Base-by-base conservation (phyloP, 208 protist genomes). In the Trypanosoma scelopori region DNA sequence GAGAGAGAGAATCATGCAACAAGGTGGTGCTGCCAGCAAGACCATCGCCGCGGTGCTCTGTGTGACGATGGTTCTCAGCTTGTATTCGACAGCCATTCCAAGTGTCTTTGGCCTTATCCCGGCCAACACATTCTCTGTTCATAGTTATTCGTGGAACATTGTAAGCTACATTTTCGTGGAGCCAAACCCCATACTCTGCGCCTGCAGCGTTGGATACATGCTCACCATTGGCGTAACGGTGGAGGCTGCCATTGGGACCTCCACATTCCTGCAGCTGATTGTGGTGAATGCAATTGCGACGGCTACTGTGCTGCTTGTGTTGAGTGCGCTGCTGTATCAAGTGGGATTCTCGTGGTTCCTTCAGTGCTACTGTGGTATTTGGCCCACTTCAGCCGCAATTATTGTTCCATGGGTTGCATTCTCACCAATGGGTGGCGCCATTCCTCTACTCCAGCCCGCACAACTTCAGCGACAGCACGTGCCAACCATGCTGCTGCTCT, bases 361-460 rank as follows among this genome's bases (percentile, higher is more conserved):
- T 41, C 69, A 75, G 55, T 70, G 69, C 12, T 82, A 75, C 63
- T 73, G 65, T 16, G 82, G 82, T 15, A 43, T 71, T 41, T 84
- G 77, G 78, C 68, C 75, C 15, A 30, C 71, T 9, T 74, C 70
- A 2, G 67, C 77, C 23, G 69, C 70, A 11, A 48, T 84, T 27
- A 56, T 69, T 9, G 67, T 73, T 5, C 58, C 57, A 18, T 73
- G 67, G 67, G 45, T 73, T 3, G 67, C 58, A 22, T 37, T 32
- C 0, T 23, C 50, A 0, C 67, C 67, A 25, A 23, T 35, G 11
- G 30, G 56, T 11, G 7, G 27, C 27, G 42, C 28, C 22, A 13
- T 42, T 3, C 49, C 32, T 1, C n/a, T 7, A 4, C 5, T 42
- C 1, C 32, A 65, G 11, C 9, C 67, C 5, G 23, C 28, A 9